These are phyloP conservation scores for Lactarius indigo DNA, from an alignment of 768 basidiomycete genomes.

Conservation along the genomic window DNA sequence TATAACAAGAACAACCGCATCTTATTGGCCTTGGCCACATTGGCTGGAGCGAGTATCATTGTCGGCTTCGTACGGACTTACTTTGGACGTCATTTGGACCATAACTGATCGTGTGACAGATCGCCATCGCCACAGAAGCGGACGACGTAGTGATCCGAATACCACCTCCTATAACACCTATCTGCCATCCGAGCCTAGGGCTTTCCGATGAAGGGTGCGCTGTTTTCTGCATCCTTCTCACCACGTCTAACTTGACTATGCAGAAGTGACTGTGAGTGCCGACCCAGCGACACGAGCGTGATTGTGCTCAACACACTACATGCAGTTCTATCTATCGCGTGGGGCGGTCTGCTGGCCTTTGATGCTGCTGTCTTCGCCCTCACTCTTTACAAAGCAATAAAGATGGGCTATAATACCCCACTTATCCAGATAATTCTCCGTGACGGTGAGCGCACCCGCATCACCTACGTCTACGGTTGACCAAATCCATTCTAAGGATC, in stretches of 20 bases:
- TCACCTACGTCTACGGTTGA: not conserved
- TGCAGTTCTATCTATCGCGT: constrained; percentile 5
- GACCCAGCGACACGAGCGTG: not conserved
- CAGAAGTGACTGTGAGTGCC: constrained; percentile 1
- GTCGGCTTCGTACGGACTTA: not conserved
- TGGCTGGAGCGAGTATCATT: not conserved
- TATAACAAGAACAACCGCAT: constrained; percentile 1
- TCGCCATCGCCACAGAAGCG: not conserved
- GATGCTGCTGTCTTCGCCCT: not conserved
- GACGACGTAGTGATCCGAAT: not conserved
- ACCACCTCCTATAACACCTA: not conserved
- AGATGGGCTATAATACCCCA: not conserved
- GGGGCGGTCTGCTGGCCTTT: not conserved
- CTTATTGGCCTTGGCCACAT: not conserved
- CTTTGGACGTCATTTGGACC: not conserved
- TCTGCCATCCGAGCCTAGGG: not conserved
- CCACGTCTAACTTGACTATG: not conserved
- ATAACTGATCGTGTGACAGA: not conserved
- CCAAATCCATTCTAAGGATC: not conserved
- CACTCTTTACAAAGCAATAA: not conserved
- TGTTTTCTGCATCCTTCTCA: not conserved
- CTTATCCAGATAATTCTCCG: not conserved
- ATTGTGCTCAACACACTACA: not conserved
- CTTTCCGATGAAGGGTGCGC: constrained; percentile 3
- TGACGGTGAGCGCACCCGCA: not conserved